A percentile compares a stretch with the other conserved stretches of the same genome.
These are phyloP conservation scores for Suillus ampliporus DNA, from an alignment of 768 basidiomycete species.

Conservation along the genomic window DNA sequence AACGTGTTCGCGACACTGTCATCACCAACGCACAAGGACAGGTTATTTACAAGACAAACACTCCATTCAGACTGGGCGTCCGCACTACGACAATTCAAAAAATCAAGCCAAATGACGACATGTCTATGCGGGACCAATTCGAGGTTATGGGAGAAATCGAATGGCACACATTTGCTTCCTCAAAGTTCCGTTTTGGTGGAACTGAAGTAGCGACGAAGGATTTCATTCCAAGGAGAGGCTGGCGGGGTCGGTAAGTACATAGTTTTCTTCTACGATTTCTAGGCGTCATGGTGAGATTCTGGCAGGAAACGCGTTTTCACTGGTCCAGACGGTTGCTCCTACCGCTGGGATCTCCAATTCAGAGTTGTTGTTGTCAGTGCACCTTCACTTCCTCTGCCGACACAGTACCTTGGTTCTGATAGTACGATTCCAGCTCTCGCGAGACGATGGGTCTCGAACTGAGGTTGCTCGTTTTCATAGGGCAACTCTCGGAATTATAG, in stretches of 20 bases:
- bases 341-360: not conserved
- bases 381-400: not conserved
- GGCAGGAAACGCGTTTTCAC: conserved; percentile 3
- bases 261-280: not conserved
- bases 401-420: not conserved
- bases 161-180: conserved; percentile 36
- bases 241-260: conserved; percentile 27
- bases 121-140: conserved; percentile 34
- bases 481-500: conserved; percentile 7
- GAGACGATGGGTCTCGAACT: conserved; percentile 17
- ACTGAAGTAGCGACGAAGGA: conserved; percentile 28
- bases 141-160: conserved; percentile 40
- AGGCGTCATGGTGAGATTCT: not conserved
- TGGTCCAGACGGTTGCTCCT: conserved; percentile 7
- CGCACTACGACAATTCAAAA: conserved; percentile 33
- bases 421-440: conserved; percentile 13
- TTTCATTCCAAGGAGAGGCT: conserved; percentile 32
- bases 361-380: not conserved
- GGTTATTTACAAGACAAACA: conserved; percentile 35
- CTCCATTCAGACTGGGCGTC: conserved; percentile 18
- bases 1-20: conserved; percentile 28
- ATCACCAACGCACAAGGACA: conserved; percentile 32
- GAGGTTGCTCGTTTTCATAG: conserved; percentile 29
- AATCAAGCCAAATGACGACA: conserved; percentile 27
- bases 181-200: conserved; percentile 36